These are phyloP conservation scores for Cynanchum wilfordii DNA, from an alignment of 257 asterid genomes.

Conservation along the genomic window DNA sequence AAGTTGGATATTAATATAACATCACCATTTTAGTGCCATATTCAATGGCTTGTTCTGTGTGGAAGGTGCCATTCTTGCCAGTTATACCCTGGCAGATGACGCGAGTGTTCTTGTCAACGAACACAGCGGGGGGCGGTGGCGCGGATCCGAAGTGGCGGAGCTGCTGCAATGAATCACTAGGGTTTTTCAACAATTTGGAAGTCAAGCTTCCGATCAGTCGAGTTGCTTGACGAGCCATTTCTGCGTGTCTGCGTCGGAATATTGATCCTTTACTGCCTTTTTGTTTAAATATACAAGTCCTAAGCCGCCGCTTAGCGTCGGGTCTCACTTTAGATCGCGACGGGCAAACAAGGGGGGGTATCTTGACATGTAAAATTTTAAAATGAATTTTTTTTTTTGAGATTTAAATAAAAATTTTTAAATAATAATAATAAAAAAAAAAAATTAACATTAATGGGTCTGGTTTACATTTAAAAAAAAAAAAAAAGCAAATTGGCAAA, in stretches of 20 bases:
- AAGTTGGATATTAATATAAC: neutral
- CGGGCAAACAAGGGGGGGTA: too few species aligned
- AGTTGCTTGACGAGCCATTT: conserved; percentile 70
- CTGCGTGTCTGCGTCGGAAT: neutral
- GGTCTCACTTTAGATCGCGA: neutral
- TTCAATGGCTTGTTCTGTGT: conserved; percentile 94
- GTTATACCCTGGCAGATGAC: conserved; percentile 94
- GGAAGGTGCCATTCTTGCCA: conserved; percentile 91
- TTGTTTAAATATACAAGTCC: neutral
- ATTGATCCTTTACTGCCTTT: neutral
- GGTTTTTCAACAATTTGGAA: conserved; percentile 38
- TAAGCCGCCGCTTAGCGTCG: neutral
- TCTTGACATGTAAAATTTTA: too few species aligned
- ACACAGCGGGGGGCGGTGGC: conserved; percentile 76
- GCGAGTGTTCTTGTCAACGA: conserved; percentile 92
- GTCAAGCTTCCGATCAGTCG: conserved; percentile 54
- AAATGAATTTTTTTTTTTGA: too few species aligned
- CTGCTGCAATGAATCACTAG: conserved; percentile 33
- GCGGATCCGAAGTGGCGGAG: conserved; percentile 70
- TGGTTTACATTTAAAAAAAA: too few species aligned
- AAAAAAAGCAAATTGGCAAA: too few species aligned
- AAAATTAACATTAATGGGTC: too few species aligned
- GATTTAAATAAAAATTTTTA: too few species aligned
- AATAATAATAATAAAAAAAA: too few species aligned
- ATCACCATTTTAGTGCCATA: conserved; percentile 91